Percentiles rank a stretch among this genome's conserved stretches.
These are phyloP conservation scores for Yamadazyma membranifaciens DNA, from an alignment of 1,139 yeast genomes.

Conservation along the genomic window DNA sequence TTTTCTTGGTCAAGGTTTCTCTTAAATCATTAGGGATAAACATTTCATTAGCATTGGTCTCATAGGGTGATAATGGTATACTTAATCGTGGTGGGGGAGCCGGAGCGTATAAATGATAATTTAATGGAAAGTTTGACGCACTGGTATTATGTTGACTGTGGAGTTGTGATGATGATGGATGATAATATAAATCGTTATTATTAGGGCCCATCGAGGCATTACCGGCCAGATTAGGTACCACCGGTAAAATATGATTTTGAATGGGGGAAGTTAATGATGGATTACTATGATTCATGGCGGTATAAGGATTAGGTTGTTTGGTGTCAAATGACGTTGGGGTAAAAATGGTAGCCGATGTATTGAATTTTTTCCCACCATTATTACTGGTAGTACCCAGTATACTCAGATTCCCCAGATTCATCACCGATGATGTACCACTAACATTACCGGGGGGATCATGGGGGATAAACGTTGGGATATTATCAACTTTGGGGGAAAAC, in stretches of 20 bases:
- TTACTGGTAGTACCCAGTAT: constrained; percentile 9
- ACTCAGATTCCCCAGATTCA: neutral
- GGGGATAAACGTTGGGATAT: constrained; percentile 59
- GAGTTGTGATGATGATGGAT: constrained; percentile 14
- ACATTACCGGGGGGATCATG: constrained; percentile 4
- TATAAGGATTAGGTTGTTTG: constrained; percentile 4
- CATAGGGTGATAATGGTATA: constrained; percentile 62
- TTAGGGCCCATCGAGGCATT: constrained; percentile 6
- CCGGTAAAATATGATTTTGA: constrained; percentile 6
- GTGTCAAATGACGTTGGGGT: constrained; percentile 26
- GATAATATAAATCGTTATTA: constrained; percentile 10
- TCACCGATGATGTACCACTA: neutral
- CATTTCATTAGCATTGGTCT: constrained; percentile 64
- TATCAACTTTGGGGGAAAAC: constrained; percentile 55
- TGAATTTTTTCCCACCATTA: constrained; percentile 23
- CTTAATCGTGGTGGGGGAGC: constrained; percentile 74
- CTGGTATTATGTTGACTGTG: constrained; percentile 1
- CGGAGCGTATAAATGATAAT: constrained; percentile 89
- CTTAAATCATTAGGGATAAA: constrained; percentile 75
- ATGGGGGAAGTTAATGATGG: constrained; percentile 5
- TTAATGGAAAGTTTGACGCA: constrained; percentile 55
- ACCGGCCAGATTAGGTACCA: constrained; percentile 4
- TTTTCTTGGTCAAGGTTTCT: constrained; percentile 67
- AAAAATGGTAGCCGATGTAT: constrained; percentile 34
- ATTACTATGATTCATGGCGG: constrained; percentile 1